phyloP scores from a whole-genome alignment of 176 grass and related monocot genomes.

The Olyra latifolia region DNA sequence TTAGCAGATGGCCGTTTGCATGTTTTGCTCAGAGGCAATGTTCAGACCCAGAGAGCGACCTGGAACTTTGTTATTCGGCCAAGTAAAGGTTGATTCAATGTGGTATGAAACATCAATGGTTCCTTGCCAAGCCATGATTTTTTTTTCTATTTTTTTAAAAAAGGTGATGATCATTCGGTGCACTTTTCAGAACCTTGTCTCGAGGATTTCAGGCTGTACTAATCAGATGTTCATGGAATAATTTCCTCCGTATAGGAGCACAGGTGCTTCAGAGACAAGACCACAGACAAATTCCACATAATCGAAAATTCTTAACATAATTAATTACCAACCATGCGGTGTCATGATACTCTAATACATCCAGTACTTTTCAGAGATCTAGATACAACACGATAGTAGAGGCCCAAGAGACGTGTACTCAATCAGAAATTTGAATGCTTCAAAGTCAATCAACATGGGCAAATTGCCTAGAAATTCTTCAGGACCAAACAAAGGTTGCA shows the following conservation, averaged over 20 bases:
- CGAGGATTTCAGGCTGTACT: background rate
- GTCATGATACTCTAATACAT: background rate
- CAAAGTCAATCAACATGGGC: background rate
- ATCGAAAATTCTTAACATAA: background rate
- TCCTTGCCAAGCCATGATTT: too few relatives aligned
- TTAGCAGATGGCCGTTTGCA: background rate
- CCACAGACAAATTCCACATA: background rate
- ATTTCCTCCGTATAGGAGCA: background rate
- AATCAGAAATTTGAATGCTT: background rate
- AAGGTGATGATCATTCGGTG: too few relatives aligned
- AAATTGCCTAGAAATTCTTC: background rate
- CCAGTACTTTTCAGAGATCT: background rate
- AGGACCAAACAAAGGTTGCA: background rate
- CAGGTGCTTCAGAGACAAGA: too few relatives aligned
- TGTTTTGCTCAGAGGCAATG: background rate
- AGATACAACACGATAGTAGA: background rate
- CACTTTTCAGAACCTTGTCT: background rate
- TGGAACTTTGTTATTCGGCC: background rate
- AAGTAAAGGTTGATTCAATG: background rate
- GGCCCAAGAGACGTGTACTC: background rate
- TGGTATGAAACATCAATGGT: too few relatives aligned
- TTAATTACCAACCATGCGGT: background rate
- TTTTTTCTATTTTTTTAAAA: too few relatives aligned
- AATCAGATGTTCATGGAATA: background rate
- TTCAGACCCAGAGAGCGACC: background rate